Evolutionary conservation across 208 protist species (phyloP), one percentile per base, ranked within the genome.

Genomic region (Acanthamoeba sp.): DNA sequence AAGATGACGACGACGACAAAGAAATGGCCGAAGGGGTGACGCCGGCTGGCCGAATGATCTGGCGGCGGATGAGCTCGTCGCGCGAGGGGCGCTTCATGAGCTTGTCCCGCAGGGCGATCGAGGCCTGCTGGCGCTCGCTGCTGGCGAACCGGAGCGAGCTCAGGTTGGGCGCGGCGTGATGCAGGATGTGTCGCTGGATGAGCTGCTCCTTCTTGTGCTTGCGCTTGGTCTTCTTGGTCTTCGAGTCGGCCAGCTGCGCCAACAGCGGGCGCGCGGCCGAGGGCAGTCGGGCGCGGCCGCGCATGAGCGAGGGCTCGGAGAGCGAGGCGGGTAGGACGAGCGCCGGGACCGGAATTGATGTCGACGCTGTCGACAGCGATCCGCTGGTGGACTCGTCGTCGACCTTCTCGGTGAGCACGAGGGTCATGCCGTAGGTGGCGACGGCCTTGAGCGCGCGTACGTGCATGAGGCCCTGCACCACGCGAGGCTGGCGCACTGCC

Each of bases 341-440:
- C 24, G 76, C 42, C 45, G 76, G 76, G n/a, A 66, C 59, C 1
- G 59, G 59, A 3, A 34, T 7, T 4, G 59, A 29, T 4, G 59
- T 34, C 27, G 27, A 66, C 45, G 59, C 59, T 1, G 59, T 4
- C 59, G 59, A 36, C 4, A 36, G 78, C 57, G n/a, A 29, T 12
- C 12, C 50, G 20, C 20, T 9, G 50, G 45, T 29, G 84, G n/a
- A 6, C 42, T 48, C 32, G 27, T 32, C 32, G 36, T 45, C 24
- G 57, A 76, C 40, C n/a, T 42, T 27, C 6, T 92, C 87, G 38
- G 87, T 64, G 87, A 92, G 57, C 4, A 76, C 87, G 22, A 92
- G 40, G 32, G 87, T 92, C 87, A 92, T 92, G 32, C 87, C 87
- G 36, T 92, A 92, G 87, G 87, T 92, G 38, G 87, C 87, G 38